Evolutionary conservation across 2,329 filamentous ascomycete genomes (phyloP).

Genomic region (Mycosphaerella sp.): DNA sequence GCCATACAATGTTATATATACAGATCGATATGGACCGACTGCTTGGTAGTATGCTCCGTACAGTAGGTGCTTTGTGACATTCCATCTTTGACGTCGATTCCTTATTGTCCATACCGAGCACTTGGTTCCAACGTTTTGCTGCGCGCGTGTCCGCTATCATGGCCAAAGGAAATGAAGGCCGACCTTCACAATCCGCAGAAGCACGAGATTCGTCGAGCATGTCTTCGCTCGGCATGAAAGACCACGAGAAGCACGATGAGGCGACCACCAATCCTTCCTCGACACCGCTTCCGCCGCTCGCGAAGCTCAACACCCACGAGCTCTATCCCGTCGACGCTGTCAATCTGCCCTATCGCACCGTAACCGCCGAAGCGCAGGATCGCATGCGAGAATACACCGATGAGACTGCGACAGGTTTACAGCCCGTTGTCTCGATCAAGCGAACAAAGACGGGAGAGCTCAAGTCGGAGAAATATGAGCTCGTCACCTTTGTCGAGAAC

Average conservation of each 20-base stretch:
- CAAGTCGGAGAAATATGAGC: slow-evolving; percentile 45
- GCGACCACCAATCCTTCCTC: neutral
- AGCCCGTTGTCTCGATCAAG: slow-evolving; percentile 24
- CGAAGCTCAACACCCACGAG: slow-evolving; percentile 9
- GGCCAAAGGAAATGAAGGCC: slow-evolving; percentile 4
- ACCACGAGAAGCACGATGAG: slow-evolving; percentile 1
- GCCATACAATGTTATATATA: too few relatives aligned
- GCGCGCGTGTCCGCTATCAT: neutral
- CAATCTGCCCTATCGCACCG: slow-evolving; percentile 24
- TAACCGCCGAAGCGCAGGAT: slow-evolving; percentile 19
- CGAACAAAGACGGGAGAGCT: slow-evolving; percentile 23
- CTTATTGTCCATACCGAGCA: neutral
- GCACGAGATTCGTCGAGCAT: neutral
- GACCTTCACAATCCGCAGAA: neutral
- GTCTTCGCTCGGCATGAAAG: neutral
- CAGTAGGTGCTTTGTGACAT: too few relatives aligned
- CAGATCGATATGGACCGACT: too few relatives aligned
- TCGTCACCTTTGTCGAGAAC: slow-evolving; percentile 64
- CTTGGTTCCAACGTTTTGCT: neutral
- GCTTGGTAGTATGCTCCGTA: too few relatives aligned
- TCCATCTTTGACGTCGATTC: too few relatives aligned
- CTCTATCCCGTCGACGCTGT: slow-evolving; percentile 14
- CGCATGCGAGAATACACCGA: slow-evolving; percentile 28
- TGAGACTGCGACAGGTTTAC: slow-evolving; percentile 24
- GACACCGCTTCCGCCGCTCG: neutral